Conservation (phyloP, 805 yeast genomes). For the Grigorovia transvaalensis region DNA sequence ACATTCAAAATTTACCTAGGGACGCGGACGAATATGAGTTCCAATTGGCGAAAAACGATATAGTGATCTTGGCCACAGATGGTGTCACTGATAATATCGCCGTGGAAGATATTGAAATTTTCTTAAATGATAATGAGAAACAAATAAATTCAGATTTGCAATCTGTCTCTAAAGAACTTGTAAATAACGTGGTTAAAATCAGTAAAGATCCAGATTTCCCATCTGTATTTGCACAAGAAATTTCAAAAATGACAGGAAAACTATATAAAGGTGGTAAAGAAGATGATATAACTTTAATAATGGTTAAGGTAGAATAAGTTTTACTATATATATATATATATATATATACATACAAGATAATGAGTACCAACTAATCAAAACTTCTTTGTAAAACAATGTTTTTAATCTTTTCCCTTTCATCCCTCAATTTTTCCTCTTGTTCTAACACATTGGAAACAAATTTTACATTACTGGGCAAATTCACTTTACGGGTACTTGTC, state of each 20-base stretch:
- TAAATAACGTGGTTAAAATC: slow-evolving; percentile 52
- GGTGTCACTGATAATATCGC: slow-evolving; percentile 85
- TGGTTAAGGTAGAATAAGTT: slow-evolving; percentile 46
- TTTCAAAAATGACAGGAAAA: slow-evolving; percentile 10
- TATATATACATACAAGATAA: not conserved
- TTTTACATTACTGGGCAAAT: slow-evolving; percentile 43
- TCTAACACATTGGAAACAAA: slow-evolving; percentile 43
- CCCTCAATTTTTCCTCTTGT: slow-evolving; percentile 40
- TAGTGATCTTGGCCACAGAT: slow-evolving; percentile 82
- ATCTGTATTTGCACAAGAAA: slow-evolving; percentile 75
- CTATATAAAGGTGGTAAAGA: slow-evolving; percentile 82
- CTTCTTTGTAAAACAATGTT: slow-evolving; percentile 37
- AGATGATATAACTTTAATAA: slow-evolving; percentile 82
- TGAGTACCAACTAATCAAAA: slow-evolving; percentile 20
- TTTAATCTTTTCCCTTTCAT: slow-evolving; percentile 49
- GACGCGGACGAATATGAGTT: slow-evolving; percentile 59
- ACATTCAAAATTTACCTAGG: slow-evolving; percentile 59
- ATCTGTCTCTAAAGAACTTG: slow-evolving; percentile 44
- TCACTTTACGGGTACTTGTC: slow-evolving; percentile 34
- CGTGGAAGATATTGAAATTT: slow-evolving; percentile 59
- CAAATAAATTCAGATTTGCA: slow-evolving; percentile 30
- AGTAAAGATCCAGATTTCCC: slow-evolving; percentile 67
- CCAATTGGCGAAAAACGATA: slow-evolving; percentile 59
- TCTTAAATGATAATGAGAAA: slow-evolving; percentile 41
- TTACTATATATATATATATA: not conserved